Evolutionary conservation across 495 filamentous ascomycete species (phyloP).

Genomic region (Chaetomidium leptoderma): DNA sequence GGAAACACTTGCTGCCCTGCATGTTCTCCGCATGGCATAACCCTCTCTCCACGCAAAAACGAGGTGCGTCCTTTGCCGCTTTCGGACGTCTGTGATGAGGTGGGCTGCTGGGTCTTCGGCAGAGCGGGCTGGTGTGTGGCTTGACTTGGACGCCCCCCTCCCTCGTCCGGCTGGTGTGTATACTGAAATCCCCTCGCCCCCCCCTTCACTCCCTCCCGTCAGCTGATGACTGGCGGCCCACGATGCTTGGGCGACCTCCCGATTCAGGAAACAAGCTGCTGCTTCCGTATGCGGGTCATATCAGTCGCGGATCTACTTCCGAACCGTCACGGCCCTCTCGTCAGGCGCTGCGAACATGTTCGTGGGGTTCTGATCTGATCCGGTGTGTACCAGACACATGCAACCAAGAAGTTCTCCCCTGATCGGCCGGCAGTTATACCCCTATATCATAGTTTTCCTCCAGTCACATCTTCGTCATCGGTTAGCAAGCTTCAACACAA

Average conservation of each 20-base stretch:
- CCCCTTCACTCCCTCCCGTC: conserved; percentile 4
- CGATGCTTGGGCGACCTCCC: conserved; percentile 8
- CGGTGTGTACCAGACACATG: neutral
- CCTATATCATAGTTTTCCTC: neutral
- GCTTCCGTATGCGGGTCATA: conserved; percentile 13
- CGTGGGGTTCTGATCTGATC: no score
- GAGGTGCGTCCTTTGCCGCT: neutral
- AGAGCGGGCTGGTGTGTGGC: neutral
- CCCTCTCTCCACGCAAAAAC: conserved; percentile 8
- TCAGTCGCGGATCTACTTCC: neutral
- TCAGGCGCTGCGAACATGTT: neutral
- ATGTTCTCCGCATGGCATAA: conserved; percentile 5
- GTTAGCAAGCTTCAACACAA: neutral
- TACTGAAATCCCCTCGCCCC: no score
- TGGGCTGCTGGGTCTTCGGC: conserved; percentile 1
- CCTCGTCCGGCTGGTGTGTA: neutral
- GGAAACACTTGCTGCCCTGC: conserved; percentile 6
- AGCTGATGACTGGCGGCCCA: conserved; percentile 3
- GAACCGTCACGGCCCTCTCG: neutral
- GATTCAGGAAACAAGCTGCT: conserved; percentile 13
- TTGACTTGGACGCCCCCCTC: neutral
- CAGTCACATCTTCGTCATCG: neutral
- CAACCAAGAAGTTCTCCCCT: neutral
- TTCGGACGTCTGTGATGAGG: neutral
- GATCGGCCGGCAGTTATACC: neutral